These are phyloP conservation scores for Fusarium newnesense DNA, from an alignment of 2,329 filamentous ascomycete species.

Conservation along the genomic window DNA sequence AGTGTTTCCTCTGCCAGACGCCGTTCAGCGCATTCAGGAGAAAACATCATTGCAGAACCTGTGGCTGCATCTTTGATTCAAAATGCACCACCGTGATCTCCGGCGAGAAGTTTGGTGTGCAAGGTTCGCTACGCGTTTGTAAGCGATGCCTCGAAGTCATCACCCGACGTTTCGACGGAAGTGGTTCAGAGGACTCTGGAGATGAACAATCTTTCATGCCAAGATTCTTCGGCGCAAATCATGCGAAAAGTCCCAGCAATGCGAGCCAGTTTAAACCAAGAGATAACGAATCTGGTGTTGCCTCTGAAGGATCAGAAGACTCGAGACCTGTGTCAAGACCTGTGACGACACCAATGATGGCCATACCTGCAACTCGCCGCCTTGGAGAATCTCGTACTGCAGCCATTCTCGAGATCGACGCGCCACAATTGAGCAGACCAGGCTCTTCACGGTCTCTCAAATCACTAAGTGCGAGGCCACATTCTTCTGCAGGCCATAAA, in stretches of 20 bases:
- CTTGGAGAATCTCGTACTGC: conserved; percentile 84
- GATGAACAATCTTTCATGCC: conserved; percentile 78
- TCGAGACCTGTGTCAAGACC: conserved; percentile 65
- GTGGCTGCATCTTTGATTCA: conserved; percentile 98
- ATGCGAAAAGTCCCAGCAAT: conserved; percentile 54
- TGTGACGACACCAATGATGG: conserved; percentile 76
- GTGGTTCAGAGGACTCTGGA: conserved; percentile 85
- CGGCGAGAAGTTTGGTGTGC: conserved; percentile 87
- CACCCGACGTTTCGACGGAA: conserved; percentile 87
- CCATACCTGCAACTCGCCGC: conserved; percentile 72
- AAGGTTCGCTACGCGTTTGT: conserved; percentile 86
- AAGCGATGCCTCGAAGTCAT: conserved; percentile 93
- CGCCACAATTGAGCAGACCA: conserved; percentile 85
- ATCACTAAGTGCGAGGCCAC: conserved; percentile 76
- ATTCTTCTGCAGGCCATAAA: conserved; percentile 80
- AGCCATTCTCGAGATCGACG: conserved; percentile 89
- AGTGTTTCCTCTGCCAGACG: conserved; percentile 92
- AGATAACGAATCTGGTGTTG: conserved; percentile 52
- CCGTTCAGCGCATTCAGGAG: conserved; percentile 92
- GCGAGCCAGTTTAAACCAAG: conserved; percentile 50
- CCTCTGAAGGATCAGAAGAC: conserved; percentile 57
- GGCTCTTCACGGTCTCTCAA: conserved; percentile 91
- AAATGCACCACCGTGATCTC: conserved; percentile 95
- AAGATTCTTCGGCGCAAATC: conserved; percentile 67
- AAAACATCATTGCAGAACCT: conserved; percentile 95